Evolutionary conservation across 352 stramenopile genomes (phyloP), one percentile per base, ranked within the genome.

Genomic region (Phytophthora pinifolia): DNA sequence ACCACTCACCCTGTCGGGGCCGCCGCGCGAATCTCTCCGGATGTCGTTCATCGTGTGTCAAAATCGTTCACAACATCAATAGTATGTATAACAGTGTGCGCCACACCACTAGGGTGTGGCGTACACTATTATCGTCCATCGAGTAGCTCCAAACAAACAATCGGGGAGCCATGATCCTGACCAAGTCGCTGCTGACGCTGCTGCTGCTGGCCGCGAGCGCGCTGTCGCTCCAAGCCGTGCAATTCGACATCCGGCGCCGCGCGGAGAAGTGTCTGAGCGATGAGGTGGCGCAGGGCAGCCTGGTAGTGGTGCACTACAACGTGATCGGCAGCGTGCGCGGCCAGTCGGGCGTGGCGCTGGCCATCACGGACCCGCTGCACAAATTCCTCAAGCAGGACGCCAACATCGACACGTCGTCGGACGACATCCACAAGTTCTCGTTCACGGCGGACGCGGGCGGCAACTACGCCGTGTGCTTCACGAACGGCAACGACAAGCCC

Each of bases 261-360:
- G 54, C 64, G 2, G 79, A 94, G 49, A 94, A 94, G 67, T 94
- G 85, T 52, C 64, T 94, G 47, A 94, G 83, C 55, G 85, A 94
- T 41, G 83, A 94, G 39, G 79, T 94, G 41, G 76, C 81, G 17
- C 62, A 87, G 38, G 81, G 76, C 44, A 88, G 72, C 41, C 72
- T 92, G 52, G 82, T 94, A 31, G 82, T 92, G 44, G 79, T 89
- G 53, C 77, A 92, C 59, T 94, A 94, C 66, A 79, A 89, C 64
- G 72, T 94, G 36, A 75, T 94, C 37, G 79, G 79, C 35, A 65
- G 73, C 2, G 57, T 61, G 41, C 76, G 84, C 50, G 82, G 80
- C 54, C 80, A 83, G 52, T 88, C 85, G 45, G 78, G 75, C 46
- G 83, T 93, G 32, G 76, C 79, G 32, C 36, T 93, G 45, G 46